Evolutionary conservation across 306 rosid species (phyloP), one percentile per base, ranked within the genome.

Genomic region (Carpinus viminea): DNA sequence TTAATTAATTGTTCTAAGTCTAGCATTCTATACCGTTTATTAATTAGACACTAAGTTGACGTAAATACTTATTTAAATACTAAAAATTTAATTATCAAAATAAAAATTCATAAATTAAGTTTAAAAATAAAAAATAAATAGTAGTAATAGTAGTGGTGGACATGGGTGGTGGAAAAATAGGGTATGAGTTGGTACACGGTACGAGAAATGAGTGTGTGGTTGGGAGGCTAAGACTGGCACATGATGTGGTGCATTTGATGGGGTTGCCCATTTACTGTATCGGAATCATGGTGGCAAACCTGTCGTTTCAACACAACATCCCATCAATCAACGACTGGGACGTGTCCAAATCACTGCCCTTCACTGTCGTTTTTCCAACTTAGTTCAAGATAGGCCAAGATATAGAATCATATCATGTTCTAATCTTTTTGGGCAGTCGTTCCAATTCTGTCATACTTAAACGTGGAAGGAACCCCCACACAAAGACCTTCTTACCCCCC

Each of bases 281-380:
- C 50, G 47, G 48, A 38, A 36, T 51, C 48, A 12, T 26, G 61
- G 74, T 68, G 86, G 85, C 62, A 79, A 64, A 47, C 24, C 74
- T 73, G 84, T 79, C 88, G 54, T 79, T 74, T 73, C 78, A 73
- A 6, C 43, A 20, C 4, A 1, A 18, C 36, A 66, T 74, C 75
- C 83, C 55, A 56, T 77, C 83, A 79, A 79, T 79, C 73, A 78
- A 71, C 62, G 73, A 50, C 69, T 41, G 72, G 36, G 80, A 81
- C 82, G 77, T 74, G 82, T 74, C 79, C 50, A 71, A 74, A 72
- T 76, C 85, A 50, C 68, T 78, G 82, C 74, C 72, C 61, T 68
- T 28, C 70, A 10, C 34, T 74, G 85, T 83, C 89, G 72, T 83
- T 80, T 78, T 80, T 83, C 70, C 60, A 66, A 31, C 74, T 57